Evolutionary conservation across 2,329 filamentous ascomycete species (phyloP).

Genomic region (Huntiella abstrusa): DNA sequence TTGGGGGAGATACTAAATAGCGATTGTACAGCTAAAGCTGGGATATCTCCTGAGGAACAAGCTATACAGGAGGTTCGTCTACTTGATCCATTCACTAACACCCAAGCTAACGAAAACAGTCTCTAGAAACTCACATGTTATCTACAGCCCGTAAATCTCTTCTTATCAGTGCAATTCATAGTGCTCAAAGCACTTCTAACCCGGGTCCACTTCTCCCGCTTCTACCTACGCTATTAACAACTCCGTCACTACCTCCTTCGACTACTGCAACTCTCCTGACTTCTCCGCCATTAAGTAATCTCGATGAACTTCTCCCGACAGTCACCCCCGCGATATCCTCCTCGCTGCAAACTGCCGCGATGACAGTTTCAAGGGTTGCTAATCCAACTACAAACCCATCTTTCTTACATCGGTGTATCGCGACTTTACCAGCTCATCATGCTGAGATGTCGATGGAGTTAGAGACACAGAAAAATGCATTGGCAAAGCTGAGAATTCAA

Average conservation of each 20-base stretch:
- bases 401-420: slow-evolving; percentile 38
- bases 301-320: slow-evolving; percentile 28
- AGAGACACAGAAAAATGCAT: slow-evolving; percentile 15
- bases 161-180: slow-evolving; percentile 30
- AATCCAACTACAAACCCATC: slow-evolving; percentile 32
- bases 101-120: not conserved
- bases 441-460: slow-evolving; percentile 20
- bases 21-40: slow-evolving; percentile 37
- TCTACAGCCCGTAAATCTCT: slow-evolving; percentile 31
- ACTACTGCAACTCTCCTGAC: slow-evolving; percentile 27
- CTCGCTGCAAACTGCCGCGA: slow-evolving; percentile 30
- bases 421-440: slow-evolving; percentile 26
- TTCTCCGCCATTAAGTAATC: slow-evolving; percentile 28
- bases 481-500: slow-evolving; percentile 23
- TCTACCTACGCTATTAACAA: slow-evolving; percentile 28
- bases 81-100: not conserved
- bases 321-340: slow-evolving; percentile 29
- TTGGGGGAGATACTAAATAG: slow-evolving; percentile 28
- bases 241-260: slow-evolving; percentile 19
- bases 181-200: slow-evolving; percentile 18
- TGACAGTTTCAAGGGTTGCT: slow-evolving; percentile 25
- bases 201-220: slow-evolving; percentile 26
- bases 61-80: slow-evolving; percentile 27
- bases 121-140: slow-evolving; percentile 29
- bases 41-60: slow-evolving; percentile 30